Percentiles rank a stretch among this genome's conserved stretches.
Evolutionary conservation across 305 asterid genomes (phyloP).

Genomic region (Rubia tinctorum): DNA sequence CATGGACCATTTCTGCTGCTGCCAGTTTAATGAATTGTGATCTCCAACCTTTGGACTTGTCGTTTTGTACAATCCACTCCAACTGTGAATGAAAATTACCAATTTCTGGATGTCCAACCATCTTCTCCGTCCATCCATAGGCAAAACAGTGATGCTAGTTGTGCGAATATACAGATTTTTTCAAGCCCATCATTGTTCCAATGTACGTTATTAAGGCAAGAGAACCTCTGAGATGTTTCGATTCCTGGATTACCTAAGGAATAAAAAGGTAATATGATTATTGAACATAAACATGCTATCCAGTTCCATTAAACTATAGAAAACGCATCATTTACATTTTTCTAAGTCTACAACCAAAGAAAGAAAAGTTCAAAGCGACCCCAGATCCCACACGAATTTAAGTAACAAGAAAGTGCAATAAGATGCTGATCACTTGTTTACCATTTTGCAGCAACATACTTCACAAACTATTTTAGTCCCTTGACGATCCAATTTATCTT

Average conservation of each 20-base stretch:
- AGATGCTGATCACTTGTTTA: neutral
- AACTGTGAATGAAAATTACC: slow-evolving; percentile 50
- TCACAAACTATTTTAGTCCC: neutral
- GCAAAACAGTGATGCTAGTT: slow-evolving; percentile 66
- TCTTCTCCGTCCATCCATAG: slow-evolving; percentile 98
- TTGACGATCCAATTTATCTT: neutral
- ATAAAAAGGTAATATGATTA: neutral
- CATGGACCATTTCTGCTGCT: too few relatives aligned
- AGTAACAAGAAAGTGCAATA: neutral
- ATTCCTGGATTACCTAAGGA: slow-evolving; percentile 42
- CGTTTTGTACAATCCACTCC: too few relatives aligned
- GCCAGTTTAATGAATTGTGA: too few relatives aligned
- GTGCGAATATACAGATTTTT: slow-evolving; percentile 75
- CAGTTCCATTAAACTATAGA: neutral
- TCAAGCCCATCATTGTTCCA: slow-evolving; percentile 92
- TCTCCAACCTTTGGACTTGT: too few relatives aligned
- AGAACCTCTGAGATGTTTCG: slow-evolving; percentile 31
- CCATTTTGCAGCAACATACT: neutral
- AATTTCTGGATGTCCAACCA: slow-evolving; percentile 96
- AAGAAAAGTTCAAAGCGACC: neutral
- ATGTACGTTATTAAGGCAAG: slow-evolving; percentile 62
- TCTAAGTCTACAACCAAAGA: neutral
- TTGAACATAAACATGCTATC: neutral
- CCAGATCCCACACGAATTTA: neutral
- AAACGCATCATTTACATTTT: neutral